These are phyloP conservation scores for Blastosporella zonata DNA, from an alignment of 1,284 basidiomycete species.

Conservation along the genomic window DNA sequence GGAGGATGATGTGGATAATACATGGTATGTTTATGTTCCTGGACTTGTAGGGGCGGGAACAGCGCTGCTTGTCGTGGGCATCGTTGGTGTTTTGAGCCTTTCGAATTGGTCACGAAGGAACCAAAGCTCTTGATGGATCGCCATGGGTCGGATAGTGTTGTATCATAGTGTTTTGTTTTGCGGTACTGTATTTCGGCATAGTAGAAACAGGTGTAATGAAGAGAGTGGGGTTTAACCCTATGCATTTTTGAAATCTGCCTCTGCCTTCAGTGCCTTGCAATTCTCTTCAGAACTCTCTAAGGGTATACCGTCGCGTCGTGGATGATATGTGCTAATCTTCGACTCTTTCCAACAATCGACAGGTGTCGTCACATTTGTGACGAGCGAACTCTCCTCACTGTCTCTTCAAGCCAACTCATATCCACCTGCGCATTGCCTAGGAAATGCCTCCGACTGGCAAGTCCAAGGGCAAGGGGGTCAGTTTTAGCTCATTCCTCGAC, in stretches of 20 bases:
- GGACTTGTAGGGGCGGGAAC: constrained; percentile 76
- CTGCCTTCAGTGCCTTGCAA: no score
- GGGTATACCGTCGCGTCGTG: no score
- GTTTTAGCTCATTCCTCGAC: constrained; percentile 70
- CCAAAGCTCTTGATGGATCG: constrained; percentile 41
- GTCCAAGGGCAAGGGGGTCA: constrained; percentile 66
- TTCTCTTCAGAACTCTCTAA: no score
- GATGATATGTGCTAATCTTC: no score
- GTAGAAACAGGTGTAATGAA: neutral
- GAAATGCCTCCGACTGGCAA: constrained; percentile 32
- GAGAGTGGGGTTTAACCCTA: no score
- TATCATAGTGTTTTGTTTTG: constrained; percentile 14
- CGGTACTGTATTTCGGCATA: neutral
- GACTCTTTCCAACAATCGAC: no score
- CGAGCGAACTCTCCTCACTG: no score
- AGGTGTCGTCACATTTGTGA: no score
- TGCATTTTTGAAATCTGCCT: no score
- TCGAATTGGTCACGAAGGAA: constrained; percentile 70
- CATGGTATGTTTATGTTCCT: constrained; percentile 76
- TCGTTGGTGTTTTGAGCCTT: constrained; percentile 69
- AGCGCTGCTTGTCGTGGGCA: constrained; percentile 71
- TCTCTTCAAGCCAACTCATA: no score
- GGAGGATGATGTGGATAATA: constrained; percentile 57
- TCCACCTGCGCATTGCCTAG: no score
- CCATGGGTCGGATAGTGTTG: constrained; percentile 4